Conservation (phyloP, 768 basidiomycete genomes). For the Candolleomyces efflorescens region DNA sequence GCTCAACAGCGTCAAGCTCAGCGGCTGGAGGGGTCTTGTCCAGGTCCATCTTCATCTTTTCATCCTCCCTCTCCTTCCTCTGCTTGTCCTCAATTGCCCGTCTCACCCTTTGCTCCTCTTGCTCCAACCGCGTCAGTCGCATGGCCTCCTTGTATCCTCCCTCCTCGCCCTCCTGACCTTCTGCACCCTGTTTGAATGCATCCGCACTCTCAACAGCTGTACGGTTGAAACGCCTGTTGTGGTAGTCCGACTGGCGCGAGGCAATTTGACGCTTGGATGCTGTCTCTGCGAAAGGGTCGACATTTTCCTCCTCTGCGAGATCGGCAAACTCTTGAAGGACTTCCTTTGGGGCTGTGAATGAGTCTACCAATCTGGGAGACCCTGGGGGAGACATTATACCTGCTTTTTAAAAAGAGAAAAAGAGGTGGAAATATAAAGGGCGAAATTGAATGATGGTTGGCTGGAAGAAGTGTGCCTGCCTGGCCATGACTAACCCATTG, state of each 20-base stretch:
- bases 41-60: slow-evolving; percentile 75
- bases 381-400: slow-evolving; percentile 55
- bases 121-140: slow-evolving; percentile 85
- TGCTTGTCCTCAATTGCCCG: slow-evolving; percentile 88
- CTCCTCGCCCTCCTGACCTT: slow-evolving; percentile 59
- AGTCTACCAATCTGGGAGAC: slow-evolving; percentile 78
- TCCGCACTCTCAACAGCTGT: slow-evolving; percentile 78
- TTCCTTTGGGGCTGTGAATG: slow-evolving; percentile 91
- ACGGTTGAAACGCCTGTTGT: slow-evolving; percentile 85
- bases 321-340: slow-evolving; percentile 91
- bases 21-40: slow-evolving; percentile 90
- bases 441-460: slow-evolving; percentile 9
- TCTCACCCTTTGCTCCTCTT: slow-evolving; percentile 84
- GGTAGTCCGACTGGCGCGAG: slow-evolving; percentile 90
- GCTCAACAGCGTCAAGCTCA: slow-evolving; percentile 69
- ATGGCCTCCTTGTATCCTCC: slow-evolving; percentile 97
- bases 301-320: slow-evolving; percentile 89
- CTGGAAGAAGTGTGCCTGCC: slow-evolving; percentile 5
- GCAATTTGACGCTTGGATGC: slow-evolving; percentile 93
- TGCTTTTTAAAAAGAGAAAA: slow-evolving; percentile 15
- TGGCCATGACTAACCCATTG: neutral
- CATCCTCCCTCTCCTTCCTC: slow-evolving; percentile 68
- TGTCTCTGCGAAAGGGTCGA: slow-evolving; percentile 90
- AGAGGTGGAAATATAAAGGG: neutral
- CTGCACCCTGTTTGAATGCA: slow-evolving; percentile 65